Percentiles rank a stretch among this genome's conserved stretches.
phyloP scores from a whole-genome alignment of 2,329 filamentous ascomycete species.

The Aspergillus luchuensis region DNA sequence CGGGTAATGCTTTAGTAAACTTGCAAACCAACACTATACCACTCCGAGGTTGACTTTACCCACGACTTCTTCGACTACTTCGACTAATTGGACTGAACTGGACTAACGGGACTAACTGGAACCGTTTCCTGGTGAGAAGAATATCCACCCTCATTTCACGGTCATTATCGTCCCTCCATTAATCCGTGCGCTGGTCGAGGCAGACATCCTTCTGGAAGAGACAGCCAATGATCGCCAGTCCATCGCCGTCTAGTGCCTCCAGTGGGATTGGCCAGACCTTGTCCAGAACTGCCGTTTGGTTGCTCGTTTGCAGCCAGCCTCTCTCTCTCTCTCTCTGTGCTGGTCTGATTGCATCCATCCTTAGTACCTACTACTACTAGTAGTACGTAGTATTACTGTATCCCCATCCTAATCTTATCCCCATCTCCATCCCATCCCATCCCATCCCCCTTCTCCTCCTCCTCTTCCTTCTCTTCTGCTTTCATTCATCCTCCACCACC shows the following conservation, averaged over 20 bases:
- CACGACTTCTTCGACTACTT: no score
- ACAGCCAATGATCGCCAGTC: background rate
- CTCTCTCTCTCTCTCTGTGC: constrained; percentile 21
- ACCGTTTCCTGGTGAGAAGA: background rate
- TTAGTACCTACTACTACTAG: background rate
- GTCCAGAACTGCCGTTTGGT: constrained; percentile 11
- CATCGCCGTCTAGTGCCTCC: background rate
- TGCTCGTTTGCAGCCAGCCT: constrained; percentile 21
- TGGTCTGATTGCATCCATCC: constrained; percentile 4
- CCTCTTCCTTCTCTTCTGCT: constrained; percentile 11
- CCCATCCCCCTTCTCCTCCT: constrained; percentile 2
- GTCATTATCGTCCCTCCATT: background rate
- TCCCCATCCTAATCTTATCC: background rate
- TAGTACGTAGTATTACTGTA: background rate
- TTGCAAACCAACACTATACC: no score
- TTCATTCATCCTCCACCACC: no score
- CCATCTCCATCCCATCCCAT: constrained; percentile 10
- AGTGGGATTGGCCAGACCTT: constrained; percentile 23
- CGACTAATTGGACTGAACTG: no score
- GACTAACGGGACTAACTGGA: no score
- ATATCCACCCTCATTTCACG: no score
- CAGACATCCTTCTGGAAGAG: background rate
- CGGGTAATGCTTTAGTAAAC: background rate
- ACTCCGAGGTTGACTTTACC: no score
- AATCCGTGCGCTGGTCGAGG: background rate